Conservation (phyloP, 306 rosid genomes). For the Quercus rubra region DNA sequence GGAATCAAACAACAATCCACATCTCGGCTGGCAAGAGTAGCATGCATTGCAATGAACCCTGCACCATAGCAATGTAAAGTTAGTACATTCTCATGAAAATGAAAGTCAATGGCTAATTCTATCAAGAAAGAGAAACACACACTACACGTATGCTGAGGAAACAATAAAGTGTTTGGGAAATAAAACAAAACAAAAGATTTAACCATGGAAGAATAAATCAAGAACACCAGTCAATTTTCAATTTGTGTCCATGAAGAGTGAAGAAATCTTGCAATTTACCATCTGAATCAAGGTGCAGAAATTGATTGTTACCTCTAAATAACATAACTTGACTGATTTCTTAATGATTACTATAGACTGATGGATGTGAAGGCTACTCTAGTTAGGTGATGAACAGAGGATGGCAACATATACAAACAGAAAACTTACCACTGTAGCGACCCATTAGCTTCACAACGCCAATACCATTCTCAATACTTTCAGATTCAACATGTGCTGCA, state of each 20-base stretch:
- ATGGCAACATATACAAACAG: not conserved
- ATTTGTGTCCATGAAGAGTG: not conserved
- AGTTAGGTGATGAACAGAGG: not conserved
- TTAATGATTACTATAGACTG: not conserved
- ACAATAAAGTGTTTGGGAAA: not conserved
- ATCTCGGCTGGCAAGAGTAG: conserved; percentile 95
- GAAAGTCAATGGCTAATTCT: not conserved
- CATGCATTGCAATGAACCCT: conserved; percentile 95
- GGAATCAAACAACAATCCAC: conserved; percentile 99
- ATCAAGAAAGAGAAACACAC: not conserved
- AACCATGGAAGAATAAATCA: not conserved
- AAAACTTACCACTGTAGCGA: conserved; percentile 75
- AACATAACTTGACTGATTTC: not conserved
- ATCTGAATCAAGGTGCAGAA: not conserved
- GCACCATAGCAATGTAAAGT: conserved; percentile 20
- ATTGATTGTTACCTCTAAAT: not conserved
- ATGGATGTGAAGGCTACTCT: not conserved
- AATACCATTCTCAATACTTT: conserved; percentile 81
- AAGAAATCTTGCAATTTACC: not conserved
- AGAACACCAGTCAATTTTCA: not conserved
- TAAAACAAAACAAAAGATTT: not conserved
- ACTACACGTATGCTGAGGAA: not conserved
- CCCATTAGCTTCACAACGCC: conserved; percentile 98
- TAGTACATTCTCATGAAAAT: not conserved
- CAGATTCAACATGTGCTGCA: conserved; percentile 97